Conservation (phyloP, 2,329 filamentous ascomycete genomes). For the Trichoderma cornu-damae region DNA sequence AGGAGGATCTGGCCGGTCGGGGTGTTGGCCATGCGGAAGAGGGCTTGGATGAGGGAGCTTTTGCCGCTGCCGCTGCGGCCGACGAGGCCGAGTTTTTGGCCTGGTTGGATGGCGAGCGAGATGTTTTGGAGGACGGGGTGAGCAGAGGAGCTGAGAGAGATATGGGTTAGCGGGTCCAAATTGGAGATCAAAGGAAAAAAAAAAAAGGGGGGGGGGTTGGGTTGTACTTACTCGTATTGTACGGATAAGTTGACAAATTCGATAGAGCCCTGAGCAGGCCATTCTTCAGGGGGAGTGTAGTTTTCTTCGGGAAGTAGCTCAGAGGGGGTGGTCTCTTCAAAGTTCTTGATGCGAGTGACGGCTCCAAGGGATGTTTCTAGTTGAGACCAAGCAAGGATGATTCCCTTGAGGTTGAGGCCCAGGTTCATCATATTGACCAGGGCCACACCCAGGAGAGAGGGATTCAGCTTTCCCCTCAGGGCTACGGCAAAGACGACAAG, state of each 20-base stretch:
- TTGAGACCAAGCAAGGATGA: constrained; percentile 29
- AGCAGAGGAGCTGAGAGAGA: constrained; percentile 19
- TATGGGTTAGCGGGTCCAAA: background rate
- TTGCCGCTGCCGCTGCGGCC: constrained; percentile 43
- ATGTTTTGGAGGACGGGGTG: constrained; percentile 30
- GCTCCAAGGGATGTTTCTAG: constrained; percentile 31
- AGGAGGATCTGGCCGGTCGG: constrained; percentile 40
- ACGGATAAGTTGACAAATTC: constrained; percentile 25
- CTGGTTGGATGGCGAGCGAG: constrained; percentile 29
- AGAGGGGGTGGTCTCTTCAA: constrained; percentile 26
- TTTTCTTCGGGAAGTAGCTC: constrained; percentile 23
- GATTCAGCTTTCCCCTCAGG: constrained; percentile 27
- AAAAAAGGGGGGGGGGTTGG: background rate
- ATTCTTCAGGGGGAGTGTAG: constrained; percentile 18
- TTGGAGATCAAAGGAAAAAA: no score
- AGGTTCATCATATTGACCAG: constrained; percentile 34
- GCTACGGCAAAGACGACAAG: constrained; percentile 37
- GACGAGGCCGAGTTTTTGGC: constrained; percentile 39
- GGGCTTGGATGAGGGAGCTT: constrained; percentile 38
- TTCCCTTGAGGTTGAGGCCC: constrained; percentile 26
- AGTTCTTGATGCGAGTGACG: constrained; percentile 28
- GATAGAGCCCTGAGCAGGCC: constrained; percentile 26
- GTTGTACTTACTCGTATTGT: constrained; percentile 27
- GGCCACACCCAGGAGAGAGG: constrained; percentile 35
- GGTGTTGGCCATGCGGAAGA: constrained; percentile 46